phyloP scores from a whole-genome alignment of 495 filamentous ascomycete species.

The Penicillium egyptiacum region DNA sequence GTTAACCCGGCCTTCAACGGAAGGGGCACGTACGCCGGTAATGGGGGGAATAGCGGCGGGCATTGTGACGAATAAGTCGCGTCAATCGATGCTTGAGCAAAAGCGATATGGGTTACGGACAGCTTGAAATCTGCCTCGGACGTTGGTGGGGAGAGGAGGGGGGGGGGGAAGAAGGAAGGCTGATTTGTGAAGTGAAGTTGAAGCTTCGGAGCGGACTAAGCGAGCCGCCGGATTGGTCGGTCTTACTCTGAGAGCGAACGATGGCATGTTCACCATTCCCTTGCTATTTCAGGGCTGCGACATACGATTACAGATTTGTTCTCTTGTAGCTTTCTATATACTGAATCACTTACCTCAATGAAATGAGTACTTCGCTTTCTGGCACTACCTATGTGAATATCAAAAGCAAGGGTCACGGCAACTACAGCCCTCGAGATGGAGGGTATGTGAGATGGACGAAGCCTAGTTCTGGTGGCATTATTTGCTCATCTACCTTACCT shows the following conservation, averaged over 20 bases:
- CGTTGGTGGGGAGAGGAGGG: slow-evolving; percentile 29
- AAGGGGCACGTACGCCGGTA: slow-evolving; percentile 48
- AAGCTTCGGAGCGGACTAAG: slow-evolving; percentile 48
- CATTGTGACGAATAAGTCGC: slow-evolving; percentile 39
- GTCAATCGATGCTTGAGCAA: slow-evolving; percentile 22
- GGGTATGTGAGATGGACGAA: background rate
- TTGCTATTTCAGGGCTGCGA: background rate
- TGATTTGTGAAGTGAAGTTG: slow-evolving; percentile 40
- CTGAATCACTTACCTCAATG: background rate
- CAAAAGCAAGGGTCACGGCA: background rate
- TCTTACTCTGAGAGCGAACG: slow-evolving; percentile 10
- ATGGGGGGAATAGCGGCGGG: slow-evolving; percentile 47
- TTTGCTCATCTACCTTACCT: background rate
- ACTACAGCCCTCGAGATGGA: background rate
- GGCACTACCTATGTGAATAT: background rate
- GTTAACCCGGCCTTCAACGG: slow-evolving; percentile 23
- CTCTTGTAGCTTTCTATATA: background rate
- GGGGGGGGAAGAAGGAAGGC: slow-evolving; percentile 22
- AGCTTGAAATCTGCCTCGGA: slow-evolving; percentile 23
- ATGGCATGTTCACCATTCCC: slow-evolving; percentile 3
- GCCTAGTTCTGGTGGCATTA: background rate
- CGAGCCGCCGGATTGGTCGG: slow-evolving; percentile 37
- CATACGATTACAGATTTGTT: background rate
- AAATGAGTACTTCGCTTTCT: background rate
- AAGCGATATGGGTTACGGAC: slow-evolving; percentile 14